phyloP scores from a whole-genome alignment of 352 stramenopile genomes.

The Thalassiosira livingstoniorum region DNA sequence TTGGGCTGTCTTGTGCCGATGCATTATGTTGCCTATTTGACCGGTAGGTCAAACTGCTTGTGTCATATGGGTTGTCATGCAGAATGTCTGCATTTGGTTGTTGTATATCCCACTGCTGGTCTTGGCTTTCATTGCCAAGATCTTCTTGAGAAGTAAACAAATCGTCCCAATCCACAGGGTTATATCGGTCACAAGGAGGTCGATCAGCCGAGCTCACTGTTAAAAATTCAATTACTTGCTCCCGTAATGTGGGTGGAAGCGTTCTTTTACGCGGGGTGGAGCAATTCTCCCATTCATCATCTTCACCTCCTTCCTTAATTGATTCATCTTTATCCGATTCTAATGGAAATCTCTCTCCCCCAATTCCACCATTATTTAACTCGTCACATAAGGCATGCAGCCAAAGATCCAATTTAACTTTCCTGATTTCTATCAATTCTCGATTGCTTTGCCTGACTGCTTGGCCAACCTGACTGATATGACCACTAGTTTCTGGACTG shows the following conservation, averaged over 20 bases:
- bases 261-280: not conserved
- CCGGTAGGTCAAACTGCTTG: not conserved
- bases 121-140: not conserved
- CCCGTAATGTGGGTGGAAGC: slow-evolving; percentile 24
- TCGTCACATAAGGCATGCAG: slow-evolving; percentile 53
- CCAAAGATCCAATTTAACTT: slow-evolving; percentile 71
- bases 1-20: too few species aligned
- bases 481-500: too few species aligned
- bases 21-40: not conserved
- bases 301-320: not conserved
- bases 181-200: slow-evolving; percentile 66
- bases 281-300: slow-evolving; percentile 5
- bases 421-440: slow-evolving; percentile 59
- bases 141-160: not conserved
- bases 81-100: too few species aligned
- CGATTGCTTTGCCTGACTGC: slow-evolving; percentile 42
- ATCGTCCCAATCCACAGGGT: slow-evolving; percentile 15
- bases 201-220: slow-evolving; percentile 26
- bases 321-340: not conserved
- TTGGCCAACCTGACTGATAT: too few species aligned
- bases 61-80: slow-evolving; percentile 9
- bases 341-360: not conserved
- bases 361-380: slow-evolving; percentile 42
- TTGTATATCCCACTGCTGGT: too few species aligned
- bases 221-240: slow-evolving; percentile 55